These are phyloP conservation scores for Solanum habrochaites DNA, from an alignment of 257 asterid genomes.

Conservation along the genomic window DNA sequence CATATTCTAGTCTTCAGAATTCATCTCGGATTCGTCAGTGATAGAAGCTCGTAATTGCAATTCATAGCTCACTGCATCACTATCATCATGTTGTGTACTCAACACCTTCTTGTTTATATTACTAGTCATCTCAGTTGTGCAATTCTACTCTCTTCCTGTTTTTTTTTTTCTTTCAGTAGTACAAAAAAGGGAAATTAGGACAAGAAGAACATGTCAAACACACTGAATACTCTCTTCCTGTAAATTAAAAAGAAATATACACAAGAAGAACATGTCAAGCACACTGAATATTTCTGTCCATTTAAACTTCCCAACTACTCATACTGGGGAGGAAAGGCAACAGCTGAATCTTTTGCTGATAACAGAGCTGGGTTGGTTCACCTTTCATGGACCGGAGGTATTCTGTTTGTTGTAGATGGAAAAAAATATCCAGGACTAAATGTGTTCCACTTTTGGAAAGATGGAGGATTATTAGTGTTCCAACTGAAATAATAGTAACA, in stretches of 20 bases:
- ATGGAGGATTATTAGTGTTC: background rate
- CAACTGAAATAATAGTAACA: background rate
- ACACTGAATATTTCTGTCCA: background rate
- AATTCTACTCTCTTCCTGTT: background rate
- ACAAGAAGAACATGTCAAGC: background rate
- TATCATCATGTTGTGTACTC: background rate
- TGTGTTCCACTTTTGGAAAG: background rate
- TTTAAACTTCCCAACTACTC: background rate
- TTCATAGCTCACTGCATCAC: background rate
- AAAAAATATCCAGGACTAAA: background rate
- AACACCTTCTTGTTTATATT: background rate
- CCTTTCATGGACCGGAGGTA: slow-evolving; percentile 28
- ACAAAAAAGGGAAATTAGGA: background rate
- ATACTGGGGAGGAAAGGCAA: slow-evolving; percentile 86
- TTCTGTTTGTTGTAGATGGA: background rate
- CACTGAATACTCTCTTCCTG: background rate
- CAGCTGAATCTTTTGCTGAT: slow-evolving; percentile 75
- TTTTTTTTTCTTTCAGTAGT: background rate
- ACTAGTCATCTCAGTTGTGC: background rate
- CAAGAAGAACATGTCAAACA: background rate
- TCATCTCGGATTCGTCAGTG: background rate
- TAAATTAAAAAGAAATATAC: background rate
- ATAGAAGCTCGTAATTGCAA: background rate
- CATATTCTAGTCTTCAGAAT: background rate
- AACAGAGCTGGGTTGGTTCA: slow-evolving; percentile 87